phyloP scores from a whole-genome alignment of 2,329 filamentous ascomycete genomes.

The Fusarium subtropicale region DNA sequence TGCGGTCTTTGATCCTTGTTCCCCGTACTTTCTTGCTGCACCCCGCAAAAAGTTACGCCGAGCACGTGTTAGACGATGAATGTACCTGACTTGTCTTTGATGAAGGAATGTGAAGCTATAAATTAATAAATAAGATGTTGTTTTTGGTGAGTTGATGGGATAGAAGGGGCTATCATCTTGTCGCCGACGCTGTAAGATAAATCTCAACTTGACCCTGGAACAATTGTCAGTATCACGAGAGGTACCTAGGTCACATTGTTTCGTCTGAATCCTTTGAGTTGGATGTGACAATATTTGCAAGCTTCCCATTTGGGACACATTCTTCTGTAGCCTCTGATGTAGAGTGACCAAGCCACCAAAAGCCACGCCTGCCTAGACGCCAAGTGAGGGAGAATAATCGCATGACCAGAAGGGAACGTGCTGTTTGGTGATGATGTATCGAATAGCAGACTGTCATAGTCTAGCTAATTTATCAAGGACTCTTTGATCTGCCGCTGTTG shows the following conservation, averaged over 20 bases:
- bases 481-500: slow-evolving; percentile 5
- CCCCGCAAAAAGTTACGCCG: slow-evolving; percentile 22
- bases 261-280: neutral
- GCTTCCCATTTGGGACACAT: slow-evolving; percentile 12
- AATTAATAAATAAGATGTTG: neutral
- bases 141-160: rapidly evolving
- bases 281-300: neutral
- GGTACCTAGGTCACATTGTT: neutral
- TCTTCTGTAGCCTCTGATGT: slow-evolving; percentile 7
- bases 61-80: slow-evolving; percentile 10
- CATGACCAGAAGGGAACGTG: slow-evolving; percentile 10
- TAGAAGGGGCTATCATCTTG: rapidly evolving
- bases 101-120: neutral
- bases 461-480: neutral
- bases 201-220: too few relatives aligned
- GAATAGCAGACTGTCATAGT: neutral
- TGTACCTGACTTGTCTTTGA: neutral
- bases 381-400: slow-evolving; percentile 14
- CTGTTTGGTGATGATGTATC: slow-evolving; percentile 3
- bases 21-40: slow-evolving; percentile 26
- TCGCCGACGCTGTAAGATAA: neutral
- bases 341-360: slow-evolving; percentile 24
- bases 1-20: slow-evolving; percentile 6
- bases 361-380: neutral
- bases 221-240: neutral